Evolutionary conservation across 1,139 yeast genomes (phyloP), one percentile per base, ranked within the genome.

Genomic region (Diutina sp.): DNA sequence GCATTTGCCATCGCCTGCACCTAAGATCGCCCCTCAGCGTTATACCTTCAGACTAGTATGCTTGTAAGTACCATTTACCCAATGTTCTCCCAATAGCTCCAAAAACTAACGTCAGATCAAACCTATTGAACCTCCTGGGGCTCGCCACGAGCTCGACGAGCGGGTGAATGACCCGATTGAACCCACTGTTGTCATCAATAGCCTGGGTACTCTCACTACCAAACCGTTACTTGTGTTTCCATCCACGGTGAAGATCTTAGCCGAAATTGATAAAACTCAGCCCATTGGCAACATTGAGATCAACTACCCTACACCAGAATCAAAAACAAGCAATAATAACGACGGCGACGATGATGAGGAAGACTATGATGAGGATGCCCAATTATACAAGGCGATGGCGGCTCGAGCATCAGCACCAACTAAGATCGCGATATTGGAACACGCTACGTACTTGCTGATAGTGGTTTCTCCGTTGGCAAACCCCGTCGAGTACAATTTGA

Each of bases 121-220:
- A 50, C 53, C 53, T 6, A 50, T 50, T 32, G 53, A 50, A 12
- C 44, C 18, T 12, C 35, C 41, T 6, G 53, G 29, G 11, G 41
- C 55, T 29, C 55, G 55, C 12, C 55, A 52, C 35, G 25, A 38
- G 11, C 16, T 52, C 4, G 55, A 52, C 16, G 55, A 52, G 12
- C 41, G 41, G 6, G 41, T 35, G 11, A 12, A 11, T 8, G 48
- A 28, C 11, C 25, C 38, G 9, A 11, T 21, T 9, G 30, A 11
- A n/a, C 47, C 47, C 7, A 9, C 11, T 2, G 55, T 52, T 21
- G 32, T 32, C 41, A 3, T 41, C n/a, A 11, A 29, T n/a, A 6
- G 6, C 29, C n/a, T 6, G 7, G 25, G 12, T 7, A 28, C 48
- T 8, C 18, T 5, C 38, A 8, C 6, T 1, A 6, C n/a, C 35